phyloP scores from a whole-genome alignment of 108 stramenopile genomes.

The Mediolabrus comicus region DNA sequence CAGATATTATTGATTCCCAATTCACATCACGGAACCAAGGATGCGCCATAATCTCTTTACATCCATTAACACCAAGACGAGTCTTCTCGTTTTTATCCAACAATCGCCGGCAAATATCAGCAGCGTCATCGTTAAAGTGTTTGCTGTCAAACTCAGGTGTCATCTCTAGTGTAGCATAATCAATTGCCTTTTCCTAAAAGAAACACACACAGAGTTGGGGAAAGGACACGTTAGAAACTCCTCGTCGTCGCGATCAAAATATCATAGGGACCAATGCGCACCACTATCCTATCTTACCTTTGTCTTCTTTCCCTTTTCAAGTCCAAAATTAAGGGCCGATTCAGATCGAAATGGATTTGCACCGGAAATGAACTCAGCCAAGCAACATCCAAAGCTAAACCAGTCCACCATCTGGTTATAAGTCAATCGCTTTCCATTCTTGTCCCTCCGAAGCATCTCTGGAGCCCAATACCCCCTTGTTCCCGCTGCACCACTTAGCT shows the following conservation, averaged over 20 bases:
- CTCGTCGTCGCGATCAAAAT: too few relatives aligned
- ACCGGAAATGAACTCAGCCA: constrained; percentile 93
- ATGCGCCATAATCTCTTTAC: constrained; percentile 92
- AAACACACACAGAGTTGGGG: not conserved
- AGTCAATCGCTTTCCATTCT: constrained; percentile 74
- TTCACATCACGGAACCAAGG: constrained; percentile 85
- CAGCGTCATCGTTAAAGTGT: constrained; percentile 69
- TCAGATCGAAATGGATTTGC: constrained; percentile 92
- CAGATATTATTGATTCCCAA: constrained; percentile 81
- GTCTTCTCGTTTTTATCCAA: constrained; percentile 79
- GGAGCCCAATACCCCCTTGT: constrained; percentile 96
- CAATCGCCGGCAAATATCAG: constrained; percentile 78
- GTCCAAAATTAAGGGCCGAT: constrained; percentile 82
- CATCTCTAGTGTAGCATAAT: constrained; percentile 90
- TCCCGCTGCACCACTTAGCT: constrained; percentile 82
- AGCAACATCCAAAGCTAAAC: constrained; percentile 93
- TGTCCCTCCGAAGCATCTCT: constrained; percentile 90
- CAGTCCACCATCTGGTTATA: constrained; percentile 92
- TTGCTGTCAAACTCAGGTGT: constrained; percentile 67
- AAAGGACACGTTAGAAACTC: too few relatives aligned
- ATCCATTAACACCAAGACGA: constrained; percentile 82
- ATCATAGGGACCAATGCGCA: too few relatives aligned
- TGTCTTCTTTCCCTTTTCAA: constrained; percentile 67
- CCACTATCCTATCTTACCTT: constrained; percentile 76
- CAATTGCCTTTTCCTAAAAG: constrained; percentile 81